These are phyloP conservation scores for Cercospora sp. DNA, from an alignment of 2,329 filamentous ascomycete genomes.

Conservation along the genomic window DNA sequence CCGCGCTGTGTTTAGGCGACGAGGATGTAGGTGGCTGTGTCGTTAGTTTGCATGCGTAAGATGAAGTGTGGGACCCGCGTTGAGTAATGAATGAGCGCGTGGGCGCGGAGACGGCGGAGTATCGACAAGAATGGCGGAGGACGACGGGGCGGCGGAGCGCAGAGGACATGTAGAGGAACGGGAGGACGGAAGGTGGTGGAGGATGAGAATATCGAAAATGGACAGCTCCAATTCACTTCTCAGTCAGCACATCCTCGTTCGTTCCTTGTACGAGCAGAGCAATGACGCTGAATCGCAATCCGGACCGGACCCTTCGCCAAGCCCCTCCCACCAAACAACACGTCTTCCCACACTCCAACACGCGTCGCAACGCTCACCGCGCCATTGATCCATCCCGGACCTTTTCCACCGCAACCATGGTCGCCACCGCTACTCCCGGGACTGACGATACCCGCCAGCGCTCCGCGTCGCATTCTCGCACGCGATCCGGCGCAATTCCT, in stretches of 20 bases:
- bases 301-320: slow-evolving; percentile 1
- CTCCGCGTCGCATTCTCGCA: slow-evolving; percentile 50
- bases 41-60: slow-evolving; percentile 1
- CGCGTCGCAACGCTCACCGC: neutral
- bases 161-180: slow-evolving; percentile 8
- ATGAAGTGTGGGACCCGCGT: slow-evolving; percentile 3
- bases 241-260: neutral
- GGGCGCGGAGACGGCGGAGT: neutral
- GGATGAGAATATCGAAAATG: neutral
- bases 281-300: slow-evolving; percentile 9
- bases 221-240: slow-evolving; percentile 8
- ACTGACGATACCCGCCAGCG: slow-evolving; percentile 14
- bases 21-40: slow-evolving; percentile 4
- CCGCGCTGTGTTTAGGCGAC: slow-evolving; percentile 15
- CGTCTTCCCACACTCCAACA: slow-evolving; percentile 1
- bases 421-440: slow-evolving; percentile 21
- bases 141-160: neutral
- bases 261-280: neutral
- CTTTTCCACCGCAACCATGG: slow-evolving; percentile 17
- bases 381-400: neutral
- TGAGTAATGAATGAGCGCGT: slow-evolving; percentile 2
- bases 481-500: slow-evolving; percentile 43
- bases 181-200: neutral
- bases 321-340: slow-evolving; percentile 8
- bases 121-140: slow-evolving; percentile 1